These are phyloP conservation scores for Eucalyptus albens DNA, from an alignment of 345 rosid species.

Conservation along the genomic window DNA sequence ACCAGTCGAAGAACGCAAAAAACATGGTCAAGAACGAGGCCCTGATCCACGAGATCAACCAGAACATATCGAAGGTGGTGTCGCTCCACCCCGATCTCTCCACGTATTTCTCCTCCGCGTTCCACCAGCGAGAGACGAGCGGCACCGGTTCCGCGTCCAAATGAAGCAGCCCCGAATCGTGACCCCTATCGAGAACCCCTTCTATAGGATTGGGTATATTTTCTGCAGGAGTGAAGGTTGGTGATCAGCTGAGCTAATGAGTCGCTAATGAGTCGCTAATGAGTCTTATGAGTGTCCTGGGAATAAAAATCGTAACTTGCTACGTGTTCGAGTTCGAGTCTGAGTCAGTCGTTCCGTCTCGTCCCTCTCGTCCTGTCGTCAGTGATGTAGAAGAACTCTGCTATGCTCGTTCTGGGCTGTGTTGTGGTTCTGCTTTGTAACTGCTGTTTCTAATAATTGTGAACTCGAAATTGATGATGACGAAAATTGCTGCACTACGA, in stretches of 20 bases:
- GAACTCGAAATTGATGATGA: neutral
- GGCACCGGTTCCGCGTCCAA: slow-evolving; percentile 1
- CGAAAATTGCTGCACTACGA: neutral
- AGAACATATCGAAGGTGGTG: slow-evolving; percentile 73
- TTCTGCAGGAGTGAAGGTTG: neutral
- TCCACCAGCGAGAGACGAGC: slow-evolving; percentile 13
- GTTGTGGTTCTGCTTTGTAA: neutral
- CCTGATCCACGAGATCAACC: slow-evolving; percentile 79
- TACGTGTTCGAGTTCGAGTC: neutral
- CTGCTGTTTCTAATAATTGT: neutral
- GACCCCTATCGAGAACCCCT: neutral
- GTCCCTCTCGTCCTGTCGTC: neutral
- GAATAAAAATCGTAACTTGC: neutral
- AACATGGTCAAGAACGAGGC: slow-evolving; percentile 91
- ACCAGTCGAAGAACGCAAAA: slow-evolving; percentile 56
- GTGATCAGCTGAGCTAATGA: neutral
- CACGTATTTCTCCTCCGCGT: slow-evolving; percentile 31
- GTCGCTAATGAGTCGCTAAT: no score
- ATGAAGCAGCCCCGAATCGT: neutral
- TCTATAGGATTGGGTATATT: neutral
- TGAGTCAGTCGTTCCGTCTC: neutral
- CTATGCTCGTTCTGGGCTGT: neutral
- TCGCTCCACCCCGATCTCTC: slow-evolving; percentile 63
- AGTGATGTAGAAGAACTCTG: neutral
- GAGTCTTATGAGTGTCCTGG: neutral